Evolutionary conservation across 164 flowering plant genomes (phyloP).

Genomic region (Vitis labrusca): DNA sequence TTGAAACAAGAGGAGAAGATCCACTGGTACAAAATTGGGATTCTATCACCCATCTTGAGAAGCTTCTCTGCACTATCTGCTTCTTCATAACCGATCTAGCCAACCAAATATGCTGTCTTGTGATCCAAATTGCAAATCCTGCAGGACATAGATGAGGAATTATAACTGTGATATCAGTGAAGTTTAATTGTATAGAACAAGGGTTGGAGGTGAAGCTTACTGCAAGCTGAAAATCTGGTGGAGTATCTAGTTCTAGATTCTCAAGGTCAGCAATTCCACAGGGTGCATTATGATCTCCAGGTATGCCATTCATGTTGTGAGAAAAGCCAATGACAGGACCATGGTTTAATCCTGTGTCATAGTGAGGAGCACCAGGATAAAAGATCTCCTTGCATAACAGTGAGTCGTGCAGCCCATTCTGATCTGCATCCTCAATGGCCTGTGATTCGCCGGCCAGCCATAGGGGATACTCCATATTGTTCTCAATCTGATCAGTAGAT

Average conservation of each 20-base stretch:
- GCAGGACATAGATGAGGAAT: slow-evolving; percentile 17
- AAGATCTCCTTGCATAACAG: slow-evolving; percentile 58
- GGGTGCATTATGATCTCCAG: slow-evolving; percentile 18
- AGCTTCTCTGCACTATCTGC: not conserved
- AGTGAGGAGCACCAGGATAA: slow-evolving; percentile 25
- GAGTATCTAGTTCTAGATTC: slow-evolving; percentile 52
- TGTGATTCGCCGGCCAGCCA: slow-evolving; percentile 71
- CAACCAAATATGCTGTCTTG: slow-evolving; percentile 59
- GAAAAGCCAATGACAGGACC: slow-evolving; percentile 10
- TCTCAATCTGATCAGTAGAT: slow-evolving; percentile 19
- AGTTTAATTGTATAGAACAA: not conserved
- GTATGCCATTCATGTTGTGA: slow-evolving; percentile 10
- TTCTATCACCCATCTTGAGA: not conserved
- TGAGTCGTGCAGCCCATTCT: slow-evolving; percentile 22
- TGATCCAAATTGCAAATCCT: slow-evolving; percentile 73
- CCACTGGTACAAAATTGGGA: slow-evolving; percentile 10
- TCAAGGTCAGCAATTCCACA: slow-evolving; percentile 55
- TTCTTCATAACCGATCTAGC: slow-evolving; percentile 47
- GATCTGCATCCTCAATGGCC: slow-evolving; percentile 35
- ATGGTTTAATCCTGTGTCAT: slow-evolving; percentile 21
- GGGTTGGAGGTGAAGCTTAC: slow-evolving; percentile 37
- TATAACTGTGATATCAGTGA: not conserved
- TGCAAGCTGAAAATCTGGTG: slow-evolving; percentile 54
- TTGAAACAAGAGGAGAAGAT: no score
- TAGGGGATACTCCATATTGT: slow-evolving; percentile 18